A percentile compares a stretch with the other conserved stretches of the same genome.
Evolutionary conservation across 768 basidiomycete species (phyloP).

Genomic region (Tulasnella sp.): DNA sequence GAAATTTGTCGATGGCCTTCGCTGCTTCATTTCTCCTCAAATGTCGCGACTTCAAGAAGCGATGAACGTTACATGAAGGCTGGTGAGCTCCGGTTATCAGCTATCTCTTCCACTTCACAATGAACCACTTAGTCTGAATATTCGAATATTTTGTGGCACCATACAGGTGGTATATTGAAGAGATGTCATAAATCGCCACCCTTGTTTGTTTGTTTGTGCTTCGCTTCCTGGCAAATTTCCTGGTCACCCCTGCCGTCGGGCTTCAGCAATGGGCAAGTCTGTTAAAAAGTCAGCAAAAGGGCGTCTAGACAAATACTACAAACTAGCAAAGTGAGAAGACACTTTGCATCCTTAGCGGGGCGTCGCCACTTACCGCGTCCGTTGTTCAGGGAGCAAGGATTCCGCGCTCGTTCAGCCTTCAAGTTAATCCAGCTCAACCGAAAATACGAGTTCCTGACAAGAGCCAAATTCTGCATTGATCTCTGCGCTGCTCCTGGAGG

Average conservation of each 20-base stretch:
- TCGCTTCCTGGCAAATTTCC: background rate
- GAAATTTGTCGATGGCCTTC: no score
- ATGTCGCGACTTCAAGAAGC: no score
- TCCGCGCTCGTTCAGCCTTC: constrained; percentile 98
- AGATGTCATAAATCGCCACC: background rate
- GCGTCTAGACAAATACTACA: constrained; percentile 95
- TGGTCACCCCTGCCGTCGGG: background rate
- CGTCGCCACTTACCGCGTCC: constrained; percentile 8
- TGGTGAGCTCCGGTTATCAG: no score
- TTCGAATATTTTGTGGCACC: no score
- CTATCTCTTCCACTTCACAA: no score
- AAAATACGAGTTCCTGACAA: constrained; percentile 88
- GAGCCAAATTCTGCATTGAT: constrained; percentile 89
- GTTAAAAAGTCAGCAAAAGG: constrained; percentile 96
- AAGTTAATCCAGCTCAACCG: constrained; percentile 98
- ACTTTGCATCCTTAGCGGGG: constrained; percentile 6
- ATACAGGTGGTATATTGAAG: no score
- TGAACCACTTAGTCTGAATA: no score
- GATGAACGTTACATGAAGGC: no score
- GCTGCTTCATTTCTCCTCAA: no score
- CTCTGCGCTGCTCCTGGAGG: constrained; percentile 98
- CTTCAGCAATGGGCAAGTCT: constrained; percentile 53
- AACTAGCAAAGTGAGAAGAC: constrained; percentile 68
- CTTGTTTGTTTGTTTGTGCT: background rate
- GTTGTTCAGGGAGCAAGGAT: constrained; percentile 83